Evolutionary conservation across 2,329 filamentous ascomycete genomes (phyloP), one percentile per base, ranked within the genome.

Genomic region (Cryphonectria japonica): DNA sequence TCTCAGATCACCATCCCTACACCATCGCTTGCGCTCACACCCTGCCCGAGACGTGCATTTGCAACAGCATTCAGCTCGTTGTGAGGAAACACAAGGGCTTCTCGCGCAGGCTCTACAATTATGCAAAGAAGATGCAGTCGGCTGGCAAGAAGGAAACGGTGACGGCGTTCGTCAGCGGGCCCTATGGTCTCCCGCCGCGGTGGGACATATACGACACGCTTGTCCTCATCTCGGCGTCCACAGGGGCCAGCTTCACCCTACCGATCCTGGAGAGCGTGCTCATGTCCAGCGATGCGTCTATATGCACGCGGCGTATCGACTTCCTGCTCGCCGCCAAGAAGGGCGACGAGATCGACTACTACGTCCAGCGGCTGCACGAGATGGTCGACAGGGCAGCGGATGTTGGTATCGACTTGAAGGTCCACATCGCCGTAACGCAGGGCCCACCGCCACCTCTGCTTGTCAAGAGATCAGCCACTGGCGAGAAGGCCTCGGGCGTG

Each of bases 141-240:
- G 70, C 74, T 0, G 78, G 73, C 39, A 79, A 74, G 37, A 80
- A 77, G 67, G 72, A 77, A 54, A 79, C 74, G 5, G 70, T 84
- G 43, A 85, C 82, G 19, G 82, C 82, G 1, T 87, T 89, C 52
- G 80, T 90, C 2, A 80, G 85, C 1, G 88, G 88, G 0, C 88
- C 88, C 0, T 90, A 86, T 62, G 88, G 88, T 22, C 78, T 78
- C 5, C 86, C 87, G 1, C 86, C 87, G 0, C 80, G 82, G 5
- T 89, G 87, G 86, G 83, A 89, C 64, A 81, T 86, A 0, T 90
- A 86, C 76, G 88, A 90, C 77, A 88, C 87, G 0, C 78, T 90
- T 60, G 80, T 91, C 5, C 80, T 91, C 3, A 86, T 90, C 59
- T 88, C 87, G 0, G 88, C 88, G 0, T 90, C 88, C 0, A 91